A percentile compares a stretch with the other conserved stretches of the same genome.
Evolutionary conservation across 78 protist genomes (phyloP).

Genomic region (Dictyostelium purpureum): DNA sequence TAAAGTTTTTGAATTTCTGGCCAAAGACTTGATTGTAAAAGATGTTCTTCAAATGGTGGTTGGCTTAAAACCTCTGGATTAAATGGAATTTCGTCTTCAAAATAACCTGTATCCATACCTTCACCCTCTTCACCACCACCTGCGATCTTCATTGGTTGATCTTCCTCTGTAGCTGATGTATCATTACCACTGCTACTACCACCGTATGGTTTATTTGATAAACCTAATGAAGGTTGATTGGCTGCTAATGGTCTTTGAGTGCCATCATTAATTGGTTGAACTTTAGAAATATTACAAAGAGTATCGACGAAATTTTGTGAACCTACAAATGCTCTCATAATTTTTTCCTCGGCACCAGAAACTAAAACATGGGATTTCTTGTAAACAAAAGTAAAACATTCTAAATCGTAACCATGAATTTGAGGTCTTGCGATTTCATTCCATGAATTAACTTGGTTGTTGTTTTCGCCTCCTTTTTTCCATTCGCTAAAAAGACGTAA

Average conservation of each 20-base stretch:
- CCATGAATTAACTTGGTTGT: constrained; percentile 13
- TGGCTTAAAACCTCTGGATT: constrained; percentile 42
- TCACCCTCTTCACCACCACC: constrained; percentile 50
- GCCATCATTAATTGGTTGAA: constrained; percentile 5
- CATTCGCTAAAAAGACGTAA: constrained; percentile 58
- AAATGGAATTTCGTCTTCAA: constrained; percentile 52
- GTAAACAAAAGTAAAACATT: constrained; percentile 61
- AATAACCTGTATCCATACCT: constrained; percentile 17
- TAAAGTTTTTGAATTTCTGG: constrained; percentile 79
- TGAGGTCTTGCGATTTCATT: constrained; percentile 79
- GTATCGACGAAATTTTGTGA: constrained; percentile 79
- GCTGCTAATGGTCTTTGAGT: constrained; percentile 70
- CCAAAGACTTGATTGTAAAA: constrained; percentile 78
- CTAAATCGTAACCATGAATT: constrained; percentile 82
- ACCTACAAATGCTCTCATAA: constrained; percentile 79
- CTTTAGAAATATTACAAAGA: constrained; percentile 34
- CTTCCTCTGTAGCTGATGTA: neutral
- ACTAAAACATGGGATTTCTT: constrained; percentile 52
- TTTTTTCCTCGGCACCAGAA: constrained; percentile 82
- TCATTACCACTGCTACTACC: neutral
- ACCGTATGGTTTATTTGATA: constrained; percentile 81
- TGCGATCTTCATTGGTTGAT: neutral
- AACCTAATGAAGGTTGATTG: constrained; percentile 80
- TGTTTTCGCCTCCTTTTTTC: neutral
- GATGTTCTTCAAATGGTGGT: constrained; percentile 85